phyloP scores from a whole-genome alignment of 1,284 basidiomycete genomes.

The Fistulinella cinereoalba region DNA sequence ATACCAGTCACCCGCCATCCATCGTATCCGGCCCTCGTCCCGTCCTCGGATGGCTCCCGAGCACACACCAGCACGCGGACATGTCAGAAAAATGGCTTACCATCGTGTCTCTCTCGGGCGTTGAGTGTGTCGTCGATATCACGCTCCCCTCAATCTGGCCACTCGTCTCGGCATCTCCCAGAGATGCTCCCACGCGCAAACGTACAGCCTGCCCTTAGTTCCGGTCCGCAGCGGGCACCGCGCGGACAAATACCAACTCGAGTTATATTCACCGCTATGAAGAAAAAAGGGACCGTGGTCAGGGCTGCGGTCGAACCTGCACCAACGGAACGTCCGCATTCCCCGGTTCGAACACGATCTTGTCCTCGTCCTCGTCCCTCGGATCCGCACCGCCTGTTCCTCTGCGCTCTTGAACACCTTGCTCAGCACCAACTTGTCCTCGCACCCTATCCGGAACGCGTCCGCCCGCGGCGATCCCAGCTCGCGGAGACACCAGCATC shows the following conservation, averaged over 20 bases:
- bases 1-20: slow-evolving; percentile 9
- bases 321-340: too few relatives aligned
- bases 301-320: too few relatives aligned
- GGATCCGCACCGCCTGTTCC: slow-evolving; percentile 39
- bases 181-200: slow-evolving; percentile 18
- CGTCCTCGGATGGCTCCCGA: background rate
- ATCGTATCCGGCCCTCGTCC: background rate
- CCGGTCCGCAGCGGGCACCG: too few relatives aligned
- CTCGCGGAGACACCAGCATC: slow-evolving; percentile 46
- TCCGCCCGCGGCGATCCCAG: slow-evolving; percentile 52
- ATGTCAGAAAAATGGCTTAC: slow-evolving; percentile 21
- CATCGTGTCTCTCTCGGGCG: slow-evolving; percentile 24
- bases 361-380: slow-evolving; percentile 24
- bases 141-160: background rate
- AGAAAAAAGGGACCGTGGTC: too few relatives aligned
- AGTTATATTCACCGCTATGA: too few relatives aligned
- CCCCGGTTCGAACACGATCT: slow-evolving; percentile 30
- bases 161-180: slow-evolving; percentile 21
- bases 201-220: slow-evolving; percentile 25
- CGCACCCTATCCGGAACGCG: slow-evolving; percentile 56
- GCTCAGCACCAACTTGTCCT: slow-evolving; percentile 54
- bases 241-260: too few relatives aligned
- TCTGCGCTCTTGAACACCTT: slow-evolving; percentile 58
- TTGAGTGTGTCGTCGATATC: slow-evolving; percentile 16
- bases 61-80: slow-evolving; percentile 2